These are phyloP conservation scores for Yarrowia sp. DNA, from an alignment of 805 yeast species.

Conservation along the genomic window DNA sequence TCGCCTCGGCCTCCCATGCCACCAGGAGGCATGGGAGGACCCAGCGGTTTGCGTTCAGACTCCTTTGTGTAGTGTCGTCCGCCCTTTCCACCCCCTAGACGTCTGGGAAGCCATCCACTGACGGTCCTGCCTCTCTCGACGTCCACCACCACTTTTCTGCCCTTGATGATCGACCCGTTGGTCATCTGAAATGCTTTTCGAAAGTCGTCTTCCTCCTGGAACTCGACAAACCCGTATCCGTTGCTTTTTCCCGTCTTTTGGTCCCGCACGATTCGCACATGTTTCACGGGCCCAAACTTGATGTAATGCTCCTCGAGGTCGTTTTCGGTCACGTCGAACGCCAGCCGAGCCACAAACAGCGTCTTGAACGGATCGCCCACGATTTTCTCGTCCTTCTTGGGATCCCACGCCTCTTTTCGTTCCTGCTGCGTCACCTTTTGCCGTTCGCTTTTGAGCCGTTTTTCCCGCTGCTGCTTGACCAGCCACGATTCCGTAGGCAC, in stretches of 20 bases:
- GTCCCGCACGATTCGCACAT: conserved; percentile 64
- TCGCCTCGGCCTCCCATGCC: conserved; percentile 38
- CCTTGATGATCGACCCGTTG: conserved; percentile 60
- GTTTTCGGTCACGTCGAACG: conserved; percentile 67
- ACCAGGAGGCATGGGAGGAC: conserved; percentile 35
- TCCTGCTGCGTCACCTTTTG: conserved; percentile 50
- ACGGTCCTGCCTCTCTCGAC: conserved; percentile 53
- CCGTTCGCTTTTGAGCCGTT: conserved; percentile 44
- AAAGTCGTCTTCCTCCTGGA: conserved; percentile 60
- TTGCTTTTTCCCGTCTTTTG: conserved; percentile 61
- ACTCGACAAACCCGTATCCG: conserved; percentile 87
- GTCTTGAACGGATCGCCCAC: conserved; percentile 79
- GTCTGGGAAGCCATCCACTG: conserved; percentile 52
- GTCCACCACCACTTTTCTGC: conserved; percentile 57
- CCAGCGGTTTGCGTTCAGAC: conserved; percentile 41
- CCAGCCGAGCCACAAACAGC: conserved; percentile 76
- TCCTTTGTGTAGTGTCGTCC: conserved; percentile 69
- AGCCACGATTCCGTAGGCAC: conserved; percentile 50
- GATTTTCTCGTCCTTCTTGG: conserved; percentile 62
- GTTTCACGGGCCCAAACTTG: conserved; percentile 74
- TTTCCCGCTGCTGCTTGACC: conserved; percentile 48
- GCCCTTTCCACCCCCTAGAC: conserved; percentile 91
- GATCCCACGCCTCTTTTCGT: conserved; percentile 58
- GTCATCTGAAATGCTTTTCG: conserved; percentile 63
- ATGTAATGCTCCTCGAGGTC: conserved; percentile 70